Conservation (phyloP, 345 rosid genomes). For the Geranium rotundifolium region DNA sequence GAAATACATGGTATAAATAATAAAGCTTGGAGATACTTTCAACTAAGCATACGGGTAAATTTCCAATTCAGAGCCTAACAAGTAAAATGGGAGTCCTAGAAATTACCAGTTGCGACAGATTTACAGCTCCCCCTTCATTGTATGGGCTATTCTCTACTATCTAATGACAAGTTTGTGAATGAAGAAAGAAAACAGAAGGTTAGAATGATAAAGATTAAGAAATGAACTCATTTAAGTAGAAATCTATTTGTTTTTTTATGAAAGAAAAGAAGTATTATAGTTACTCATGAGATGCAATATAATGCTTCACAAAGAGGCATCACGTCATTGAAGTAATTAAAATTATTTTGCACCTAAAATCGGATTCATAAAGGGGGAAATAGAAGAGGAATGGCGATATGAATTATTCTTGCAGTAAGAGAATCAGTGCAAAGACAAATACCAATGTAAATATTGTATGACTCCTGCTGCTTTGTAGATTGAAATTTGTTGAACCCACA, state of each 20-base stretch:
- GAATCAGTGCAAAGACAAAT: conserved; percentile 11
- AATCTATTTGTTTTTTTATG: background rate
- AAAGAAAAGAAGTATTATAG: background rate
- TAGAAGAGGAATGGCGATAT: background rate
- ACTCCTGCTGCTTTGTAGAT: conserved; percentile 96
- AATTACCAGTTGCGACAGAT: conserved; percentile 90
- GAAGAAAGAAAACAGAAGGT: background rate
- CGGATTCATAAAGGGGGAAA: background rate
- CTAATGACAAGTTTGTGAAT: conserved; percentile 29
- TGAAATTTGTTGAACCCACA: conserved; percentile 95
- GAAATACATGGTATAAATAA: background rate
- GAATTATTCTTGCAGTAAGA: background rate
- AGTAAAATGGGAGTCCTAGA: conserved; percentile 11
- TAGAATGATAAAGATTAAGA: background rate
- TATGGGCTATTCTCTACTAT: conserved; percentile 85
- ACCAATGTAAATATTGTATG: conserved; percentile 99
- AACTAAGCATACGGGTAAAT: background rate
- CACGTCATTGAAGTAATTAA: background rate
- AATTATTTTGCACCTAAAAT: background rate
- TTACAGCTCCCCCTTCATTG: conserved; percentile 85
- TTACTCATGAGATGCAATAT: background rate
- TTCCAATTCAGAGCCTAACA: background rate
- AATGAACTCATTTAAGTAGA: background rate
- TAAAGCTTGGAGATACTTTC: background rate
- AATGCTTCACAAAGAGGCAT: no score